phyloP scores from a whole-genome alignment of 164 flowering plant species.

The Berberis vulgaris region DNA sequence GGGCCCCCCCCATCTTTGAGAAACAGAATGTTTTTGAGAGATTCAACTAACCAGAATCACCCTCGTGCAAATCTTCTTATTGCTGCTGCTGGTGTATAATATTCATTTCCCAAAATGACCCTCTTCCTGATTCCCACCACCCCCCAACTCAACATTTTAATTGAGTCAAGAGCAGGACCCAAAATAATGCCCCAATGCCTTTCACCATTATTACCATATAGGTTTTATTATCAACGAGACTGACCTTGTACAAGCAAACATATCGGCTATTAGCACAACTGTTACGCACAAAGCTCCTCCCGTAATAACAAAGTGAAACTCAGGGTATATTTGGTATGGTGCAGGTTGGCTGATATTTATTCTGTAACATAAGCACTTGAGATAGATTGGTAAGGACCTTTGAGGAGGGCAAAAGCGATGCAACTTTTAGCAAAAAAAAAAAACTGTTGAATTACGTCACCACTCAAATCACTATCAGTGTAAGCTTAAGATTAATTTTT shows the following conservation, averaged over 20 bases:
- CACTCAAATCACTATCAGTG: too few species aligned
- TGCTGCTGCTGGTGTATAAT: too few species aligned
- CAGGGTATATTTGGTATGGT: conserved; percentile 1
- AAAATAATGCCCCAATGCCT: neutral
- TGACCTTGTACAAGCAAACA: neutral
- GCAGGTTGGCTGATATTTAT: neutral
- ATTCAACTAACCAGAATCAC: conserved; percentile 35
- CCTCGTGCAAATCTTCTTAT: neutral
- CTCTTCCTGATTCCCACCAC: too few species aligned
- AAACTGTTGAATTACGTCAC: too few species aligned
- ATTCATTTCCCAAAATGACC: too few species aligned
- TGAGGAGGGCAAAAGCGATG: too few species aligned
- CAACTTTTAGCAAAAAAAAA: too few species aligned
- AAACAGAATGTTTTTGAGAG: conserved; percentile 6
- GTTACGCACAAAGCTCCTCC: conserved; percentile 6
- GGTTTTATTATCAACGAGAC: neutral
- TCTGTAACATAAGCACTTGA: neutral
- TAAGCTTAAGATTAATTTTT: too few species aligned
- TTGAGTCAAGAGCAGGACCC: too few species aligned
- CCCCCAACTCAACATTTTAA: too few species aligned
- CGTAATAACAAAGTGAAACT: neutral
- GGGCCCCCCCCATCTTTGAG: conserved; percentile 14
- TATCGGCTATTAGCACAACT: neutral
- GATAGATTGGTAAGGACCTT: too few species aligned
- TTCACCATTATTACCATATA: neutral